A percentile compares a stretch with the other conserved stretches of the same genome.
These are phyloP conservation scores for Chrysanthemum makinoi DNA, from an alignment of 129 eudicot genomes.

Conservation along the genomic window DNA sequence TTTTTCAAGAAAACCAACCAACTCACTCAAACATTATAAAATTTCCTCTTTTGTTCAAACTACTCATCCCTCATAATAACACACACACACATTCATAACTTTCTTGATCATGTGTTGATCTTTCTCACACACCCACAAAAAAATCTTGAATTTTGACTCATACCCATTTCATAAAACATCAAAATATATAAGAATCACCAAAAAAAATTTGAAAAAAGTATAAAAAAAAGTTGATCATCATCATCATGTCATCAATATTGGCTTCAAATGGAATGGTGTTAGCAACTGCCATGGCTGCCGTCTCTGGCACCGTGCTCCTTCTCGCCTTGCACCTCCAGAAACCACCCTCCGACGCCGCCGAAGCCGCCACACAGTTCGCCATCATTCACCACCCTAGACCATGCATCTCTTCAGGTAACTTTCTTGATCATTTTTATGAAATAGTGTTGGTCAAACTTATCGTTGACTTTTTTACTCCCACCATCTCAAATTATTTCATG, in stretches of 20 bases:
- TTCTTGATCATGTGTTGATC: slow-evolving; percentile 26
- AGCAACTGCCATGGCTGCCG: slow-evolving; percentile 86
- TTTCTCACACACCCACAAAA: slow-evolving; percentile 14
- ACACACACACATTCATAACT: slow-evolving; percentile 3
- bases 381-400: slow-evolving; percentile 44
- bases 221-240: background rate
- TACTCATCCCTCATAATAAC: slow-evolving; percentile 1
- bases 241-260: slow-evolving; percentile 60
- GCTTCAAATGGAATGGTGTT: slow-evolving; percentile 60
- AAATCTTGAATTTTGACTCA: slow-evolving; percentile 3
- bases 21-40: slow-evolving; percentile 31
- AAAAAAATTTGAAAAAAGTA: background rate
- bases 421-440: slow-evolving; percentile 11
- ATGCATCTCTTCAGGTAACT: slow-evolving; percentile 67
- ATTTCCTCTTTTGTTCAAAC: slow-evolving; percentile 33
- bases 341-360: slow-evolving; percentile 27
- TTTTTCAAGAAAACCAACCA: slow-evolving; percentile 34
- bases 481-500: too few species aligned
- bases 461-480: background rate
- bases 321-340: slow-evolving; percentile 64
- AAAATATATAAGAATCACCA: slow-evolving; percentile 19
- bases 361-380: slow-evolving; percentile 30
- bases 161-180: slow-evolving; percentile 17
- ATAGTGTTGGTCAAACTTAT: slow-evolving; percentile 23
- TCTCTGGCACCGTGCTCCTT: slow-evolving; percentile 71